These are phyloP conservation scores for Microsporum canis DNA, from an alignment of 2,329 filamentous ascomycete genomes.

Conservation along the genomic window DNA sequence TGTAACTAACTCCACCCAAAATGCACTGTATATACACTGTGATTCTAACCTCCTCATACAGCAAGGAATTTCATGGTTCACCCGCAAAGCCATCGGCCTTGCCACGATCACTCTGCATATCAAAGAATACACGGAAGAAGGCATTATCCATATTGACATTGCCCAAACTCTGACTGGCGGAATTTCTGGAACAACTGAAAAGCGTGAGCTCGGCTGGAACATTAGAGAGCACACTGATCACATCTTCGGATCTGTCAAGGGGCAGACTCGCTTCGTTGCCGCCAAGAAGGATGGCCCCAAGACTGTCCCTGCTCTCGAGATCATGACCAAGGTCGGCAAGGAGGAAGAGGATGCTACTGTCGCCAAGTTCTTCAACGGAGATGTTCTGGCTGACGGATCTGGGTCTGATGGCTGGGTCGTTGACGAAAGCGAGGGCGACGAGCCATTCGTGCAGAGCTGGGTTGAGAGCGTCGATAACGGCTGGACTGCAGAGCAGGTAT, in stretches of 20 bases:
- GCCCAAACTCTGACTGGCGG: slow-evolving; percentile 61
- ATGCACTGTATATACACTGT: neutral
- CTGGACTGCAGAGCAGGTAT: slow-evolving; percentile 47
- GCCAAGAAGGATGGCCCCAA: slow-evolving; percentile 27
- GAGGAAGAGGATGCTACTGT: slow-evolving; percentile 30
- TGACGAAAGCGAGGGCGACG: slow-evolving; percentile 37
- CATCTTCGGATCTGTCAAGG: slow-evolving; percentile 64
- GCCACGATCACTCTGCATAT: slow-evolving; percentile 58
- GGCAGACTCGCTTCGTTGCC: slow-evolving; percentile 44
- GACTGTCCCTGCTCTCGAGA: slow-evolving; percentile 25
- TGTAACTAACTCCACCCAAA: slow-evolving; percentile 21
- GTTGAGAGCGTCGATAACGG: slow-evolving; percentile 38
- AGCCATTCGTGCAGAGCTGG: slow-evolving; percentile 39
- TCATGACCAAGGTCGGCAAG: slow-evolving; percentile 30
- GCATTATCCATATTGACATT: slow-evolving; percentile 55
- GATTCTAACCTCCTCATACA: slow-evolving; percentile 14
- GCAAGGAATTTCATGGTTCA: slow-evolving; percentile 61
- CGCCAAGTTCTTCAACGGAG: slow-evolving; percentile 29
- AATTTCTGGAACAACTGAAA: slow-evolving; percentile 54
- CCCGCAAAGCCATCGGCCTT: slow-evolving; percentile 58
- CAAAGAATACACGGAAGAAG: slow-evolving; percentile 41
- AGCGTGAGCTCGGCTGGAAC: slow-evolving; percentile 46
- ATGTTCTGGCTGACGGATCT: slow-evolving; percentile 42
- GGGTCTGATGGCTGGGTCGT: slow-evolving; percentile 50
- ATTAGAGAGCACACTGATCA: slow-evolving; percentile 60